A percentile compares a stretch with the other conserved stretches of the same genome.
phyloP scores from a whole-genome alignment of 1,139 yeast genomes.

The Keqinozyma sinolaborantium region DNA sequence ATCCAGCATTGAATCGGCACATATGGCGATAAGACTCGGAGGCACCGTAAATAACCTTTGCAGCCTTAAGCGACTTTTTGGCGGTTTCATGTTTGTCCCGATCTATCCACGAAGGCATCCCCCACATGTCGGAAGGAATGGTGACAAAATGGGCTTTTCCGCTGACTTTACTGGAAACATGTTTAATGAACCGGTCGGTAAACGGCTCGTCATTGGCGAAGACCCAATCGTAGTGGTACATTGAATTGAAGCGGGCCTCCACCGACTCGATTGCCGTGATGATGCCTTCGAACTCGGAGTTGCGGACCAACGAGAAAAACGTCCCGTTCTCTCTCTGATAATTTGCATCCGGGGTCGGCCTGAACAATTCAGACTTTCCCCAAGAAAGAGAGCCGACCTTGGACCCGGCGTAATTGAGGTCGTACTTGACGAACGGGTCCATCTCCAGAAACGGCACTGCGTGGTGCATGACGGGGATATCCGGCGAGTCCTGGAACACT shows the following conservation, averaged over 20 bases:
- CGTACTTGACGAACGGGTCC: slow-evolving; percentile 1
- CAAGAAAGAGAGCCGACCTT: not conserved
- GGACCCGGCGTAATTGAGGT: too few species aligned
- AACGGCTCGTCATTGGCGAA: slow-evolving; percentile 78
- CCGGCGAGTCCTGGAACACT: too few species aligned
- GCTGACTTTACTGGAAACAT: slow-evolving; percentile 46
- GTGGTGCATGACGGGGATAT: too few species aligned
- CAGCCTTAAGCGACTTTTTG: slow-evolving; percentile 13
- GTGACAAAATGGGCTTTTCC: slow-evolving; percentile 64
- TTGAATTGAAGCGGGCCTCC: slow-evolving; percentile 81
- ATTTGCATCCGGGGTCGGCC: not conserved
- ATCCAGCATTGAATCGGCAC: slow-evolving; percentile 73
- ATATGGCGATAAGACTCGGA: slow-evolving; percentile 68
- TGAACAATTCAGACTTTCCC: slow-evolving; percentile 4
- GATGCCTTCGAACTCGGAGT: slow-evolving; percentile 67
- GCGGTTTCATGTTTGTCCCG: slow-evolving; percentile 58
- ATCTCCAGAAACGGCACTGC: slow-evolving; percentile 1
- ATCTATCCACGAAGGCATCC: slow-evolving; percentile 26
- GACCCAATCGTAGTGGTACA: slow-evolving; percentile 87
- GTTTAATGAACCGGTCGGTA: slow-evolving; percentile 52
- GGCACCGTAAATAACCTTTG: slow-evolving; percentile 68
- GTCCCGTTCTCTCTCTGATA: slow-evolving; percentile 43
- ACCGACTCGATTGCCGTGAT: slow-evolving; percentile 62
- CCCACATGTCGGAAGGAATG: slow-evolving; percentile 47
- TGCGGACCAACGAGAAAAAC: slow-evolving; percentile 70